Evolutionary conservation across 345 rosid species (phyloP), one percentile per base, ranked within the genome.

Genomic region (Hibiscus syriacus): DNA sequence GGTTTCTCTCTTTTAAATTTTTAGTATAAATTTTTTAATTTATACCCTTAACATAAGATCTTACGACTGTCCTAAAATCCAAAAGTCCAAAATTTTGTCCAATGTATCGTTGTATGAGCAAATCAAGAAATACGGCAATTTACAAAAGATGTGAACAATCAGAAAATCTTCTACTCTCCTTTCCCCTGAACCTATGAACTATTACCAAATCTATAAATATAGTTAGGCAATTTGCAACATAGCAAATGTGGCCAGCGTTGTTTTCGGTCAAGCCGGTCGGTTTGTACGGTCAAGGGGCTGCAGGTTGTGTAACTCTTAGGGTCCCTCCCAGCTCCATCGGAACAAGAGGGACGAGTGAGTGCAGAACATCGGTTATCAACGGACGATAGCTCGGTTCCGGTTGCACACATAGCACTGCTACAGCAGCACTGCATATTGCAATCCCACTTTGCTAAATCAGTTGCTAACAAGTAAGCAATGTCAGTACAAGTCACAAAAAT

Each of bases 351-450:
- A 90, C 70, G 13, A 94, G 90, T 54, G 99, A 90, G 70, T 94
- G 95, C 72, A 94, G 75, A 5, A 94, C 96, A 60, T 94, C 99
- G 0, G 87, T 86, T 32, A 94, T 91, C 66, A 94, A 80, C 0
- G 99, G 99, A 1, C 97, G 86, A 56, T 94, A 94, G 62, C 91
- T 82, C 14, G 97, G 96, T 69, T 94, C 97, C 6, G 97, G 90
- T 75, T 94, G 99, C 75, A 94, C 85, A 57, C 97, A 94, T 66
- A 94, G 76, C 41, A 94, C 86, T 27, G 99, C 95, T 61, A 94
- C 95, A 34, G 99, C 99, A 0, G 99, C 99, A 46, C 98, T 93
- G 32, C 80, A 85, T 17, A 19, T 59, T 20, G 68, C 16, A 39
- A 32, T 43, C 10, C 36, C 55, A 57, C 30, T 27, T 6, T 4